These are phyloP conservation scores for Gnomoniopsis smithogilvyi DNA, from an alignment of 2,329 filamentous ascomycete genomes.

Conservation along the genomic window DNA sequence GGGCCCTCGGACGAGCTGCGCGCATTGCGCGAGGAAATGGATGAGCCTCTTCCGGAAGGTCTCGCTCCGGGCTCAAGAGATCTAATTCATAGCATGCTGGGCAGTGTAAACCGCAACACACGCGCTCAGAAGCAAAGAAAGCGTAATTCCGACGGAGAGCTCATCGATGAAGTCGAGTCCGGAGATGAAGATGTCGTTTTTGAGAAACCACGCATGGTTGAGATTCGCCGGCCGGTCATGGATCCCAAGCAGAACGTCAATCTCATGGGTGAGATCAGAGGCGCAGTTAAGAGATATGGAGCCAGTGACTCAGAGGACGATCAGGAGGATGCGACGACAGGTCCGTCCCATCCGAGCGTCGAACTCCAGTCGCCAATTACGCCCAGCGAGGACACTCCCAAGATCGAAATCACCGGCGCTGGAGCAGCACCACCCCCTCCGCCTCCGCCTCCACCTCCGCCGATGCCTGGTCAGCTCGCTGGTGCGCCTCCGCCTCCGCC, in stretches of 20 bases:
- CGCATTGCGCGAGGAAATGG: constrained; percentile 93
- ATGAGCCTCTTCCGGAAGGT: constrained; percentile 47
- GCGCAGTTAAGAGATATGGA: constrained; percentile 71
- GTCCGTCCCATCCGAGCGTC: constrained; percentile 71
- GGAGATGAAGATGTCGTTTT: constrained; percentile 60
- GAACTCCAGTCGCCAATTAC: constrained; percentile 69
- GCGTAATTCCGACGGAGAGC: constrained; percentile 25
- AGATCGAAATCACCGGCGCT: constrained; percentile 54
- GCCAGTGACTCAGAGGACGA: constrained; percentile 69
- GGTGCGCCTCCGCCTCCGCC: constrained; percentile 37
- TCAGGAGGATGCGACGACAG: constrained; percentile 70
- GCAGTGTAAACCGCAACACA: constrained; percentile 63
- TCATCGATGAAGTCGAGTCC: constrained; percentile 41
- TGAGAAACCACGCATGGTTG: constrained; percentile 76
- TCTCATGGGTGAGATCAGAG: constrained; percentile 66
- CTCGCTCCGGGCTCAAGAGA: constrained; percentile 53
- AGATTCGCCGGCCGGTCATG: constrained; percentile 69
- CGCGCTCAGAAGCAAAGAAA: constrained; percentile 37
- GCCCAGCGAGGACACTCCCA: constrained; percentile 60
- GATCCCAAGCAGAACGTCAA: constrained; percentile 64
- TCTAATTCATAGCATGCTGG: constrained; percentile 71
- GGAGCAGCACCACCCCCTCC: constrained; percentile 37
- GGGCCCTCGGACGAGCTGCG: constrained; percentile 89
- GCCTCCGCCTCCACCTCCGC: constrained; percentile 23
- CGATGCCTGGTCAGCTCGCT: constrained; percentile 28